phyloP scores from a whole-genome alignment of 495 filamentous ascomycete genomes.

The Aspergillus ostianus region DNA sequence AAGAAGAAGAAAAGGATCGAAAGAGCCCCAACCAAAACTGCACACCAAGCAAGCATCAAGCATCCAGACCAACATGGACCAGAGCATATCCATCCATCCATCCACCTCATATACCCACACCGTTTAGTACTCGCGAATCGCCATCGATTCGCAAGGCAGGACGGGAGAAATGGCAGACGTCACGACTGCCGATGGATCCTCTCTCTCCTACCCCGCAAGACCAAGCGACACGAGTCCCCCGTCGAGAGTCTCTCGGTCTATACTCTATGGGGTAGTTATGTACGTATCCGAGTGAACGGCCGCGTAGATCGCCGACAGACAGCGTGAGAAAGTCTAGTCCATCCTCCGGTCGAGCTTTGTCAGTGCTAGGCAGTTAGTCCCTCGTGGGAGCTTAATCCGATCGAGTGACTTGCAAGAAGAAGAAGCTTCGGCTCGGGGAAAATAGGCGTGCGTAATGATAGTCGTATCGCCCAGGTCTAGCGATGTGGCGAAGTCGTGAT shows the following conservation, averaged over 20 bases:
- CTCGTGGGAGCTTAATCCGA: too few species aligned
- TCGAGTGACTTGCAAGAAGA: too few species aligned
- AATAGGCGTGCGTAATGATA: neutral
- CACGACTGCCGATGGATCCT: too few species aligned
- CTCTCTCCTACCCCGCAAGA: neutral
- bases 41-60: neutral
- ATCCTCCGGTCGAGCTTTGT: too few species aligned
- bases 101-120: neutral
- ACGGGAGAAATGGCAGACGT: too few species aligned
- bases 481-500: neutral
- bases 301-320: neutral
- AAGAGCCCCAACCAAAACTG: too few species aligned
- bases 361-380: too few species aligned
- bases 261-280: neutral
- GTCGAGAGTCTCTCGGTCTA: neutral
- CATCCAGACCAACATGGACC: neutral
- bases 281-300: neutral
- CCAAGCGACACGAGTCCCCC: neutral
- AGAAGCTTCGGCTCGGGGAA: neutral
- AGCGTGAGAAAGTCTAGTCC: too few species aligned
- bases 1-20: too few species aligned
- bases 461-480: neutral
- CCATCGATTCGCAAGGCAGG: neutral
- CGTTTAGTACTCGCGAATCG: too few species aligned
- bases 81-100: neutral